Conservation (phyloP, 257 asterid genomes). For the Solanum virginianum region DNA sequence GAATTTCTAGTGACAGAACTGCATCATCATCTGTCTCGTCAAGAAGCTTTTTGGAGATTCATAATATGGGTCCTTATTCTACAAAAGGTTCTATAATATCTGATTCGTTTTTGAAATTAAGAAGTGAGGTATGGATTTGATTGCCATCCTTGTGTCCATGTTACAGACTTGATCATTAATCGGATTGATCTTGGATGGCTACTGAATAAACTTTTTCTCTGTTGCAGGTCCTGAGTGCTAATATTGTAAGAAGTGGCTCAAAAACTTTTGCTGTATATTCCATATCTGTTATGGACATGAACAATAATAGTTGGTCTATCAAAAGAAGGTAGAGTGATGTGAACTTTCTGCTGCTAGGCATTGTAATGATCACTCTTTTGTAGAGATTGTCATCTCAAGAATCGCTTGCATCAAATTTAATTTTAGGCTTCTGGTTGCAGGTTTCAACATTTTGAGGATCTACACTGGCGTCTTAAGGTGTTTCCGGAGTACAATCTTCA, state of each 20-base stretch:
- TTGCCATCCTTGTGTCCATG: neutral
- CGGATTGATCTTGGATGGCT: neutral
- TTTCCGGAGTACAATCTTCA: slow-evolving; percentile 82
- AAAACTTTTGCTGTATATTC: slow-evolving; percentile 76
- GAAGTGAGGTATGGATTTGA: slow-evolving; percentile 68
- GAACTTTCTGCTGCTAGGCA: neutral
- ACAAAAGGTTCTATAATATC: slow-evolving; percentile 52
- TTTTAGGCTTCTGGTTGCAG: slow-evolving; percentile 25
- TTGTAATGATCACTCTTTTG: neutral
- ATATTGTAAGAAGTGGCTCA: slow-evolving; percentile 87
- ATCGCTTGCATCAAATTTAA: neutral
- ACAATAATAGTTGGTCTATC: slow-evolving; percentile 81
- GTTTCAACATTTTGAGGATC: slow-evolving; percentile 89
- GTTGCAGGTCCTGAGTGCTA: slow-evolving; percentile 76
- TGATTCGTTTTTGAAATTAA: slow-evolving; percentile 54
- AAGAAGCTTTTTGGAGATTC: slow-evolving; percentile 50
- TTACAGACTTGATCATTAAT: neutral
- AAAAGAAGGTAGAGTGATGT: slow-evolving; percentile 62
- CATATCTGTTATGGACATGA: slow-evolving; percentile 68
- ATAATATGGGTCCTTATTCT: slow-evolving; percentile 37
- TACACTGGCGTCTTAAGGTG: slow-evolving; percentile 89
- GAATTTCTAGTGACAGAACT: slow-evolving; percentile 49
- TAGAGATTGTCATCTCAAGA: neutral
- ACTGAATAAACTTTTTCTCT: slow-evolving; percentile 1
- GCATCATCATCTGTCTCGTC: slow-evolving; percentile 62